Percentiles rank a stretch among this genome's conserved stretches.
These are phyloP conservation scores for Quercus tomentella DNA, from an alignment of 331 rosid genomes.

Conservation along the genomic window DNA sequence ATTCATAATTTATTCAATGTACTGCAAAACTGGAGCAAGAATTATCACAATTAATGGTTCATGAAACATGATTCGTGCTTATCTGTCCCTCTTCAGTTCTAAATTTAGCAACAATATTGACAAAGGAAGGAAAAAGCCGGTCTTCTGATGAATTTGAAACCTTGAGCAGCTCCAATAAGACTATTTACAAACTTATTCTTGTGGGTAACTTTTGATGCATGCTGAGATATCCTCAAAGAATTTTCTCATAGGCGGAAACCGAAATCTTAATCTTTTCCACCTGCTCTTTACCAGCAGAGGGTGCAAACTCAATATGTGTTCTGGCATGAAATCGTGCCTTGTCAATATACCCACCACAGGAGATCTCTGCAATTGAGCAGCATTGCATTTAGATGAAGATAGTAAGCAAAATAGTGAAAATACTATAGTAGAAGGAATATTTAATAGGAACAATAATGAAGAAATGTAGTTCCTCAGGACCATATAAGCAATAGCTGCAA, in stretches of 20 bases:
- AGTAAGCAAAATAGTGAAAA: slow-evolving; percentile 5
- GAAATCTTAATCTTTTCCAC: slow-evolving; percentile 66
- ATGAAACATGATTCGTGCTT: not conserved
- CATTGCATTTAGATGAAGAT: slow-evolving; percentile 1
- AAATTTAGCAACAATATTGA: slow-evolving; percentile 2
- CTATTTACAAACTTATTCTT: slow-evolving; percentile 13
- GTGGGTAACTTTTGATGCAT: not conserved
- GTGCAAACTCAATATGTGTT: slow-evolving; percentile 69
- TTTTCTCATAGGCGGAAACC: slow-evolving; percentile 23
- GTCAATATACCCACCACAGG: slow-evolving; percentile 85
- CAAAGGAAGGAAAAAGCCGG: not conserved
- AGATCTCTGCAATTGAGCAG: slow-evolving; percentile 54
- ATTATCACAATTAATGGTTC: not conserved
- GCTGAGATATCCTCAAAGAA: slow-evolving; percentile 17
- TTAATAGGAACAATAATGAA: not conserved
- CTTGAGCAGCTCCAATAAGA: slow-evolving; percentile 1
- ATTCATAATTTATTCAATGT: no score
- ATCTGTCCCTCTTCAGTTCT: slow-evolving; percentile 7
- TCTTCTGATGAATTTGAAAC: slow-evolving; percentile 1
- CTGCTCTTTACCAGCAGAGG: slow-evolving; percentile 63
- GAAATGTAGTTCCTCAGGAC: not conserved
- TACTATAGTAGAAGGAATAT: not conserved
- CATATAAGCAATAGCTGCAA: not conserved
- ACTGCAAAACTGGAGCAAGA: not conserved
- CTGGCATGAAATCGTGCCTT: slow-evolving; percentile 89